A percentile compares a stretch with the other conserved stretches of the same genome.
phyloP scores from a whole-genome alignment of 176 grass and related monocot species.

The Tillandsia fasciculata region DNA sequence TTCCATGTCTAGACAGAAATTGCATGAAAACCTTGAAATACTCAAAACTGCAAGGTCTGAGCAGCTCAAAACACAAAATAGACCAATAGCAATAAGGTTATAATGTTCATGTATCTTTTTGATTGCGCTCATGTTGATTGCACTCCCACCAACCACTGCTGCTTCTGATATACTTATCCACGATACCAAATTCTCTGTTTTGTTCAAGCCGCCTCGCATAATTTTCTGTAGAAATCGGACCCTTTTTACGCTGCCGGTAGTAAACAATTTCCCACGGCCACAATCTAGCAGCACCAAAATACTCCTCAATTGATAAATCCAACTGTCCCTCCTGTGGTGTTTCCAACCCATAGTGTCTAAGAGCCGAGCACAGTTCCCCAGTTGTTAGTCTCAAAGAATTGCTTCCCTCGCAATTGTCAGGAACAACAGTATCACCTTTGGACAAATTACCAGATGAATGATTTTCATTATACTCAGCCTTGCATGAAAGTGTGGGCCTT shows the following conservation, averaged over 20 bases:
- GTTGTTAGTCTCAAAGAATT: constrained; percentile 35
- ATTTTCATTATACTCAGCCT: constrained; percentile 4
- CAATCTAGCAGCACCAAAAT: constrained; percentile 45
- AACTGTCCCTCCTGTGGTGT: constrained; percentile 14
- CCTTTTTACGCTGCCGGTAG: constrained; percentile 31
- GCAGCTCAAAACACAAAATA: neutral
- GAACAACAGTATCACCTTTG: constrained; percentile 10
- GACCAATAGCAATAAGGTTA: neutral
- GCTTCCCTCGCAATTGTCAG: constrained; percentile 5
- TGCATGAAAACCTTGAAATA: neutral
- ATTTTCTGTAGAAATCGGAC: constrained; percentile 54
- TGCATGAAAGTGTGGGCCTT: constrained; percentile 1
- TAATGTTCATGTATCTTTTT: constrained; percentile 13
- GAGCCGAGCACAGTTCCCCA: constrained; percentile 33
- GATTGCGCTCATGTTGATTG: constrained; percentile 10
- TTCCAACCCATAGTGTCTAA: constrained; percentile 29
- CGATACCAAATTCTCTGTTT: constrained; percentile 54
- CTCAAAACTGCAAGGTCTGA: neutral
- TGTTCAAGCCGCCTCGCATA: constrained; percentile 47
- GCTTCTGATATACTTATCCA: constrained; percentile 53
- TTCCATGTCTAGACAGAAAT: neutral
- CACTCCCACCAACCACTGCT: constrained; percentile 55
- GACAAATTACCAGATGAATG: constrained; percentile 11
- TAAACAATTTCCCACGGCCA: constrained; percentile 64
- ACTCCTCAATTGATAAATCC: constrained; percentile 27